Evolutionary conservation across 768 basidiomycete species (phyloP), one percentile per base, ranked within the genome.

Genomic region (Lepiota brunneoincarnata): DNA sequence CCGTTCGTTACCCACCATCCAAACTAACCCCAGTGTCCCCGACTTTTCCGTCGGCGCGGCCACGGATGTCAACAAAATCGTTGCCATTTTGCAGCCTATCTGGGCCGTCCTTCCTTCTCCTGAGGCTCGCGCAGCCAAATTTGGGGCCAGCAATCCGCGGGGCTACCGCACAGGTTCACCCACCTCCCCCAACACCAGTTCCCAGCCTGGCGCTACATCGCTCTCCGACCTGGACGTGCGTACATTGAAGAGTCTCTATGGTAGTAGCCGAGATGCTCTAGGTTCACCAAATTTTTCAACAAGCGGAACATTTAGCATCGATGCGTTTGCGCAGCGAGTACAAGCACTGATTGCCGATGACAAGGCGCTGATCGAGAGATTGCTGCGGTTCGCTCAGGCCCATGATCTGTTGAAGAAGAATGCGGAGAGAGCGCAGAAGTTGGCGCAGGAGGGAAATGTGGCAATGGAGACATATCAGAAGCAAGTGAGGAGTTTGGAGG

Each of bases 341-440:
- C 86, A 89, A 61, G 86, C 89, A 2, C 76, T 97, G 53, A 76
- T 97, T 49, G 75, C 80, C 31, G 96, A 97, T 67, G 92, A 95
- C 61, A 82, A 84, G 21, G 78, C 88, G 17, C 70, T 98, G 56
- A 91, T 94, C 57, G 89, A 93, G 68, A 80, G 93, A 28, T 72
- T 94, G 36, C 74, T 92, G 47, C 83, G 91, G 21, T 89, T 93
- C 61, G 93, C 91, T 2, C 87, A 91, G 68, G 91, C 93, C 46
- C 89, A 95, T 55, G 93, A 96, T 59, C 64, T 95, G 59, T 78
- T 96, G 57, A 96, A 93, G 79, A 89, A 87, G 72, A 94, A 93
- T 64, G 92, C 93, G 17, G 92, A 93, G 63, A 78, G 92, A 45
- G 93, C 92, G 18, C 89, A 94, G 75, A 93, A 92, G 69, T 78